phyloP scores from a whole-genome alignment of 129 eudicot genomes.

The Helichrysum umbraculigerum region DNA sequence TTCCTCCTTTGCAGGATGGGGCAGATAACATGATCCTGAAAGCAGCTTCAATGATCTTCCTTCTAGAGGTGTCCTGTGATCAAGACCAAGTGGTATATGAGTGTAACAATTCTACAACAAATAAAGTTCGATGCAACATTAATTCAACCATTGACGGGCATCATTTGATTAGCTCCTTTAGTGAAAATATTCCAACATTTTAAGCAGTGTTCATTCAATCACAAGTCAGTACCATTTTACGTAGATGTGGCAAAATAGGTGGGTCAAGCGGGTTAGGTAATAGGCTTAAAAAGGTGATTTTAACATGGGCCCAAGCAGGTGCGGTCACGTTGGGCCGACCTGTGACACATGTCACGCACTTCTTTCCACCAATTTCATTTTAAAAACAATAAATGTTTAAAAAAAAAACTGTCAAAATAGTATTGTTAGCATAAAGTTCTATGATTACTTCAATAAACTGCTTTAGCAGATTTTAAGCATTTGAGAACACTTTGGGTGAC shows the following conservation, averaged over 20 bases:
- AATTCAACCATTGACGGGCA: neutral
- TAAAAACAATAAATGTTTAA: neutral
- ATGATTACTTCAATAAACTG: neutral
- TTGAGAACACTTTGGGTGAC: neutral
- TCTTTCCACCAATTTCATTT: neutral
- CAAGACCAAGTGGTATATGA: constrained; percentile 22
- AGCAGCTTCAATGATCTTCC: constrained; percentile 52
- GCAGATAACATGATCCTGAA: constrained; percentile 77
- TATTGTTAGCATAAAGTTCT: neutral
- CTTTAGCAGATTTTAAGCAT: neutral
- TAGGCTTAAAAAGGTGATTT: neutral
- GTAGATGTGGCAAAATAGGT: neutral
- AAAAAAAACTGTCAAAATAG: neutral
- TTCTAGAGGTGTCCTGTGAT: constrained; percentile 37
- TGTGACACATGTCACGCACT: neutral
- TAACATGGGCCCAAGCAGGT: neutral
- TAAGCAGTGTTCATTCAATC: neutral
- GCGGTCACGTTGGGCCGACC: neutral
- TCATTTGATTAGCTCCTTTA: neutral
- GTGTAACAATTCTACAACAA: neutral
- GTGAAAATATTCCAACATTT: neutral
- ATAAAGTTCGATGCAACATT: neutral
- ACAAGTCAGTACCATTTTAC: neutral
- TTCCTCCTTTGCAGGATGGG: constrained; percentile 87
- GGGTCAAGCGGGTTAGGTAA: neutral